phyloP scores from a whole-genome alignment of 495 filamentous ascomycete species.

The Xylaria intraflava region DNA sequence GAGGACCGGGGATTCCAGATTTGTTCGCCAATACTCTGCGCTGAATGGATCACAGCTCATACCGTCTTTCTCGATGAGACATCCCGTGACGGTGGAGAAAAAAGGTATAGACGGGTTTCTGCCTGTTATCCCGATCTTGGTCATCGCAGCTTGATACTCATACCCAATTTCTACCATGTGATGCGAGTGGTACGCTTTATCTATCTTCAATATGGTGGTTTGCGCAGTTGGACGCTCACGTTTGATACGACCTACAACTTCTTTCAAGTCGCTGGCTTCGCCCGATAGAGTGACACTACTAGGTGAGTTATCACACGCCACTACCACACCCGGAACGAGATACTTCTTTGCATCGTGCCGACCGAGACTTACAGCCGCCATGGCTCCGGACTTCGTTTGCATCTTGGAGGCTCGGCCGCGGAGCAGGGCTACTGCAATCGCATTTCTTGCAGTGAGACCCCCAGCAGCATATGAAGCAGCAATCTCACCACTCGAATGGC shows the following conservation, averaged over 20 bases:
- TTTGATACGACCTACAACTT: conserved; percentile 21
- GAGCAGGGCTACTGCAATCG: conserved; percentile 26
- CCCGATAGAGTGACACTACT: conserved; percentile 34
- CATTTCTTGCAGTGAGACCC: conserved; percentile 29
- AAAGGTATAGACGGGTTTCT: too few species aligned
- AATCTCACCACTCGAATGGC: conserved; percentile 55
- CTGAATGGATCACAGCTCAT: conserved; percentile 11
- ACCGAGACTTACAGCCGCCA: conserved; percentile 39
- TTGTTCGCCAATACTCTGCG: conserved; percentile 31
- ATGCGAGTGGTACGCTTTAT: conserved; percentile 33
- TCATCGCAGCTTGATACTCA: too few species aligned
- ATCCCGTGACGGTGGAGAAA: too few species aligned
- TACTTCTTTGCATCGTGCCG: too few species aligned
- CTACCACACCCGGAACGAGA: conserved; percentile 9
- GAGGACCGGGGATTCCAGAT: conserved; percentile 32
- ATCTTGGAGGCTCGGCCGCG: not conserved
- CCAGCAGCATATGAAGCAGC: conserved; percentile 37
- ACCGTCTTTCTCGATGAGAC: too few species aligned
- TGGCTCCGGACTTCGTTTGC: not conserved
- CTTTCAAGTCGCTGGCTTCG: conserved; percentile 14
- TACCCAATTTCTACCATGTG: conserved; percentile 30
- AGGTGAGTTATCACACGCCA: conserved; percentile 41
- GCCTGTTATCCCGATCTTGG: too few species aligned
- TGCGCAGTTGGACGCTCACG: too few species aligned
- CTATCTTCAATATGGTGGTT: too few species aligned